These are phyloP conservation scores for Secale cereale DNA, from an alignment of 176 grass and related monocot genomes.

Conservation along the genomic window DNA sequence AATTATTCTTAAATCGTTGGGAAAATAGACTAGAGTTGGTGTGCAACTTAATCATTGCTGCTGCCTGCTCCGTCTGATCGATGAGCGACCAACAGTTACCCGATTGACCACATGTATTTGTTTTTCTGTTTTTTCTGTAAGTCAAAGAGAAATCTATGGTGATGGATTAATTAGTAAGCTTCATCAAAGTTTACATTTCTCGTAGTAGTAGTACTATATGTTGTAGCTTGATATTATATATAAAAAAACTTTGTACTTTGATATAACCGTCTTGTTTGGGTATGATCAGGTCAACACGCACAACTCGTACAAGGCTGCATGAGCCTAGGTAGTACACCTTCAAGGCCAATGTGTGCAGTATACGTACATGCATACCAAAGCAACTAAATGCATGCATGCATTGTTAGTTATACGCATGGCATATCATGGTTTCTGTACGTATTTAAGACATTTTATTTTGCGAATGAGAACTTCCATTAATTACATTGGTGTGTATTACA, in stretches of 20 bases:
- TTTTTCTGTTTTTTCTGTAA: background rate
- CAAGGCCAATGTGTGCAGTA: background rate
- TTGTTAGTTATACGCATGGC: background rate
- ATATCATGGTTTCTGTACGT: background rate
- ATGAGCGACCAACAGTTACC: background rate
- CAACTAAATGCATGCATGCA: background rate
- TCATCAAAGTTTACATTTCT: background rate
- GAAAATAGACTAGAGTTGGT: background rate
- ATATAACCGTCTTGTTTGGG: background rate
- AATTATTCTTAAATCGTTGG: conserved; percentile 23
- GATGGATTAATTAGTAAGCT: background rate
- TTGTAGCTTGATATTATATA: too few species aligned
- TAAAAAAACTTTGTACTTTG: background rate
- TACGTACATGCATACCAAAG: too few species aligned
- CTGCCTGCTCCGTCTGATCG: conserved; percentile 16
- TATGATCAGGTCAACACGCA: background rate
- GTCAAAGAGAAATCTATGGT: background rate
- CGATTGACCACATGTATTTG: background rate
- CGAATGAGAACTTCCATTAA: too few species aligned
- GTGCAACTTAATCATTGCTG: conserved; percentile 37
- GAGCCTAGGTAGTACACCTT: background rate
- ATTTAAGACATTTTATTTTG: too few species aligned
- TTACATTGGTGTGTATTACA: too few species aligned
- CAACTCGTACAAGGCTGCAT: background rate
- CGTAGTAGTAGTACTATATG: background rate